Percentiles rank a stretch among this genome's conserved stretches.
phyloP scores from a whole-genome alignment of 768 basidiomycete species.

The Harrya chromipes region DNA sequence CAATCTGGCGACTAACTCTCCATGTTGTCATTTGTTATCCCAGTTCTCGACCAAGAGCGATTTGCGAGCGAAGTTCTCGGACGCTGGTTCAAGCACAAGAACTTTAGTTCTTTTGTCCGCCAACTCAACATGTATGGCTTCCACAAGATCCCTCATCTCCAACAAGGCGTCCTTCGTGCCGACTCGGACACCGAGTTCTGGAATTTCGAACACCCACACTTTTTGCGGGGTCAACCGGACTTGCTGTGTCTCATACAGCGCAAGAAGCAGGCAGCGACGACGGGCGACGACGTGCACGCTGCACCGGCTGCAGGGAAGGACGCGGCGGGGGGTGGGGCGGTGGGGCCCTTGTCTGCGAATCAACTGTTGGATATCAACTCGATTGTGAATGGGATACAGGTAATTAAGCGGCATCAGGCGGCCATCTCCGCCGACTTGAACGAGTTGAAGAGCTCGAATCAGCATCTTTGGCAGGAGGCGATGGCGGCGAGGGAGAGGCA shows the following conservation, averaged over 20 bases:
- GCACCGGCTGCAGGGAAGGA: constrained; percentile 15
- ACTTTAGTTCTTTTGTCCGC: constrained; percentile 93
- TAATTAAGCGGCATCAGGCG: constrained; percentile 89
- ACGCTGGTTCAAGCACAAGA: constrained; percentile 96
- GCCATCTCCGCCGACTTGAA: constrained; percentile 88
- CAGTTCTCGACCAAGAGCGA: constrained; percentile 89
- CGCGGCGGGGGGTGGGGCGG: constrained; percentile 8
- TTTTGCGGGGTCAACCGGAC: constrained; percentile 86
- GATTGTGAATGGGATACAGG: constrained; percentile 76
- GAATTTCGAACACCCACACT: constrained; percentile 92
- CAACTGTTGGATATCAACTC: constrained; percentile 74
- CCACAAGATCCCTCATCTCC: constrained; percentile 94
- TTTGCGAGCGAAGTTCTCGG: constrained; percentile 89
- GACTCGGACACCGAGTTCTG: constrained; percentile 80
- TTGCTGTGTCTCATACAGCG: constrained; percentile 84
- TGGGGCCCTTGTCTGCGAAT: constrained; percentile 35
- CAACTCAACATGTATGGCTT: constrained; percentile 98
- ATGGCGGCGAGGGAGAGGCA: constrained; percentile 72
- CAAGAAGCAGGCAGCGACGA: constrained; percentile 54
- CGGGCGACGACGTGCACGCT: constrained; percentile 33
- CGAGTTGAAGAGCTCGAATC: constrained; percentile 83
- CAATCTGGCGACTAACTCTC: background rate
- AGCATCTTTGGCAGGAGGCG: constrained; percentile 91
- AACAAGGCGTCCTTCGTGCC: constrained; percentile 86
- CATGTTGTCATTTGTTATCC: background rate